These are phyloP conservation scores for Dictyostelium firmibasis DNA, from an alignment of 78 protist genomes.

Conservation along the genomic window DNA sequence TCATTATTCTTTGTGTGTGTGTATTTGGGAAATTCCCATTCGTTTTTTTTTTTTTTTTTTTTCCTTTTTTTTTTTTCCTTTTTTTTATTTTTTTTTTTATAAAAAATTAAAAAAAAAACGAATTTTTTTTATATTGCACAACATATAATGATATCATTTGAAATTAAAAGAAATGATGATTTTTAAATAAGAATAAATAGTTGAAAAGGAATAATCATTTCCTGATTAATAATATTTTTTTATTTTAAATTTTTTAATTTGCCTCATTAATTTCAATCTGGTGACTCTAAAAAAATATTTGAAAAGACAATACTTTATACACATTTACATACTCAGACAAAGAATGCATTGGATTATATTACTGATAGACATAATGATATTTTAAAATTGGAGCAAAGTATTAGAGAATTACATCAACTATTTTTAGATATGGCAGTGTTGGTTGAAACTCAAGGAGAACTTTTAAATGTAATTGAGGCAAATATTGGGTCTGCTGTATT, in stretches of 20 bases:
- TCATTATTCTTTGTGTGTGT: background rate
- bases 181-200: too few species aligned
- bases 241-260: too few species aligned
- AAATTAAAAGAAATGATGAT: too few species aligned
- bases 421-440: slow-evolving; percentile 90
- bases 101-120: too few species aligned
- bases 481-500: slow-evolving; percentile 78
- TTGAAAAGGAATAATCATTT: too few species aligned
- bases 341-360: slow-evolving; percentile 82
- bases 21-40: background rate
- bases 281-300: slow-evolving; percentile 75
- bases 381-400: slow-evolving; percentile 79
- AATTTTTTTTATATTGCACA: too few species aligned
- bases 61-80: too few species aligned
- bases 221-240: too few species aligned
- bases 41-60: too few species aligned
- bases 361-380: slow-evolving; percentile 89
- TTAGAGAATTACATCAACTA: slow-evolving; percentile 89
- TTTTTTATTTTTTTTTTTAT: too few species aligned
- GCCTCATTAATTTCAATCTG: slow-evolving; percentile 72
- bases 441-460: slow-evolving; percentile 88
- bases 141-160: too few species aligned
- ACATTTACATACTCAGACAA: slow-evolving; percentile 68
- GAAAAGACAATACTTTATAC: slow-evolving; percentile 75
- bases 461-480: slow-evolving; percentile 84